Base-by-base conservation (phyloP, 2,329 filamentous ascomycete genomes). In the Thielaviopsis euricoi region DNA sequence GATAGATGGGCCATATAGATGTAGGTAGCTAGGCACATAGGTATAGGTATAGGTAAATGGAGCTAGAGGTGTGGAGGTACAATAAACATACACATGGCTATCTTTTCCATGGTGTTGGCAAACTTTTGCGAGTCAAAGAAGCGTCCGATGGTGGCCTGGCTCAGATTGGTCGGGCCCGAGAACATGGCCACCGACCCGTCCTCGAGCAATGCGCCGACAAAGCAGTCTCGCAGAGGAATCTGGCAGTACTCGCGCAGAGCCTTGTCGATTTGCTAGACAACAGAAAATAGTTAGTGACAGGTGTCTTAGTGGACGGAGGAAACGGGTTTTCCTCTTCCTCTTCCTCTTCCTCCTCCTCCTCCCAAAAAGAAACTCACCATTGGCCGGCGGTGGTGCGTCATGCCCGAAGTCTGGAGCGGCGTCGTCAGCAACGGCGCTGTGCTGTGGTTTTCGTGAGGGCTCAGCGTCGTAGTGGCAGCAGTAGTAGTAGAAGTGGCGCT, bases 201-300 rank as follows among this genome's bases (percentile, higher is more conserved):
- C 26, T 78, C 74, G 40, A 71, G 68, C 48, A 78, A 67, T 1
- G 72, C 73, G 12, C 74, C 76, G 37, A 81, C 69, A 62, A 81
- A 80, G 64, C 76, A 81, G 60, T 70, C 69, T 55, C 73, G 71
- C 12, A 73, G 73, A 1, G 74, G 71, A 52, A 81, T 77, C 43
- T 73, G 71, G 62, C 77, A 80, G 48, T 76, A 70, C 53, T 77
- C 73, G 17, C 74, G 70, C 12, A 82, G 67, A 25, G 75, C 77
- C 61, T 74, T 71, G 37, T 74, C 73, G 37, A 81, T 77, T 63
- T 75, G 68, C 75, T 78, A 59, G 23, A 33, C 17, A 15, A 10
- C 13, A 46, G n/a, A 23, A 52, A 19, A 33, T n/a, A 5, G 37
- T 43, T 43, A 43, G 37, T n/a, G n/a, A n/a, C n/a, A n/a, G n/a